Conservation (phyloP, 2,329 filamentous ascomycete species). For the Alternaria infectoria region DNA sequence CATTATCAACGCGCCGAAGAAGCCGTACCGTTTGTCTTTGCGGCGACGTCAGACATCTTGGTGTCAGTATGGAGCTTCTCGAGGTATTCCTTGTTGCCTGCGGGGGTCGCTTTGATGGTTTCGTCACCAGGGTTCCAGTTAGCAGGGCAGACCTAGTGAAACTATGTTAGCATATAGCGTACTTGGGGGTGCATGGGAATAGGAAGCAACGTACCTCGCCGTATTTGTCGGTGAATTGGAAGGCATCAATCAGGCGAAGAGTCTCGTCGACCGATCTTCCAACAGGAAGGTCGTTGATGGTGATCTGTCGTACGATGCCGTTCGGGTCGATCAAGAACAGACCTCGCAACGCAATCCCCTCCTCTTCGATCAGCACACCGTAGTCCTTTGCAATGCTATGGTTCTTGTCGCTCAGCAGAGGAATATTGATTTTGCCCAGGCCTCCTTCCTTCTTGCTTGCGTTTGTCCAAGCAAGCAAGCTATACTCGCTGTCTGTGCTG, state of each 20-base stretch:
- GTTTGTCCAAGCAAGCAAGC: slow-evolving; percentile 64
- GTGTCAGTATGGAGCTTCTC: slow-evolving; percentile 45
- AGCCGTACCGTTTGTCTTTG: slow-evolving; percentile 39
- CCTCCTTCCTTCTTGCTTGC: slow-evolving; percentile 66
- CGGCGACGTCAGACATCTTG: slow-evolving; percentile 39
- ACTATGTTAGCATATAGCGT: not conserved
- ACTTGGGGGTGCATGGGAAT: not conserved
- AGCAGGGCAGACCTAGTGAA: slow-evolving; percentile 46
- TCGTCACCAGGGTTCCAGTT: slow-evolving; percentile 52
- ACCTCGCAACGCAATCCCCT: slow-evolving; percentile 67
- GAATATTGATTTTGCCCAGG: slow-evolving; percentile 66
- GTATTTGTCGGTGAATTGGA: slow-evolving; percentile 55
- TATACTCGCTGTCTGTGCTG: slow-evolving; percentile 67
- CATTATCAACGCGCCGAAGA: not conserved
- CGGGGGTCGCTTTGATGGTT: slow-evolving; percentile 50
- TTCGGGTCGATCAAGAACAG: slow-evolving; percentile 72
- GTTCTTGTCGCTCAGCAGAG: slow-evolving; percentile 67
- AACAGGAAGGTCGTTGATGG: slow-evolving; percentile 69
- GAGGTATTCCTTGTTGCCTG: slow-evolving; percentile 49
- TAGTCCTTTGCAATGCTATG: slow-evolving; percentile 66
- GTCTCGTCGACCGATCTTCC: slow-evolving; percentile 70
- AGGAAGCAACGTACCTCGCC: slow-evolving; percentile 38
- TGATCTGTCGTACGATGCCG: slow-evolving; percentile 66
- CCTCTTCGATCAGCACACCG: slow-evolving; percentile 68
- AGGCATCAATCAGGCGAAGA: slow-evolving; percentile 62